Evolutionary conservation across 2,329 filamentous ascomycete genomes (phyloP), one percentile per base, ranked within the genome.

Genomic region (Cladosporium halotolerans): DNA sequence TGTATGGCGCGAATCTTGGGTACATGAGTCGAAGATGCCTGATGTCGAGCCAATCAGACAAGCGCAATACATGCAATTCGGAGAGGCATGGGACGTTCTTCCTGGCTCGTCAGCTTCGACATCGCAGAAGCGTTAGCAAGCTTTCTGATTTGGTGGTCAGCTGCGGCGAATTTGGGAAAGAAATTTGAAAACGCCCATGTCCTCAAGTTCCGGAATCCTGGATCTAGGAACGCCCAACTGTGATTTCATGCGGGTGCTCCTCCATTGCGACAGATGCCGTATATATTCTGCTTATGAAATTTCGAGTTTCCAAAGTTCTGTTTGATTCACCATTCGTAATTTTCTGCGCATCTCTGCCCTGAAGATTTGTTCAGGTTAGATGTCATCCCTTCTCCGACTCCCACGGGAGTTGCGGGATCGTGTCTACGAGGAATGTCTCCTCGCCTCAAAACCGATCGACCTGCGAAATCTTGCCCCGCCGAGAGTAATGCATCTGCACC

Each of bases 1-100:
- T 8, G 28, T 42, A 19, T 56, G 45, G 55, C 45, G 46, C 2
- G 41, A 40, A 11, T 56, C 44, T 23, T 56, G 44, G 55, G 55
- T 56, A 6, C 41, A 51, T 28, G 33, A 54, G 32, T 43, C 43
- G 19, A 16, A 42, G 31, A 41, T 56, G n/a, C 36, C 32, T 18
- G 44, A 42, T 11, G 23, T 56, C 40, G 49, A 52, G 41, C 33
- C 38, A 13, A 36, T 36, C 13, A 40, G 41, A 18, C 11, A 31
- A 7, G 40, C 31, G 4, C 52, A 36, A 9, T 54, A 44, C 39
- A 41, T 41, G 39, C 39, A 41, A 11, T 41, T 10, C 11, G 39
- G 39, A 18, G 39, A 41, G 19, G 11, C 39, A 4, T 41, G 39
- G 39, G 39, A 41, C 16, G 8, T 41, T 6, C 14, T 40, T 8